These are phyloP conservation scores for Sporothrix euskadiensis DNA, from an alignment of 2,329 filamentous ascomycete genomes.

Conservation along the genomic window DNA sequence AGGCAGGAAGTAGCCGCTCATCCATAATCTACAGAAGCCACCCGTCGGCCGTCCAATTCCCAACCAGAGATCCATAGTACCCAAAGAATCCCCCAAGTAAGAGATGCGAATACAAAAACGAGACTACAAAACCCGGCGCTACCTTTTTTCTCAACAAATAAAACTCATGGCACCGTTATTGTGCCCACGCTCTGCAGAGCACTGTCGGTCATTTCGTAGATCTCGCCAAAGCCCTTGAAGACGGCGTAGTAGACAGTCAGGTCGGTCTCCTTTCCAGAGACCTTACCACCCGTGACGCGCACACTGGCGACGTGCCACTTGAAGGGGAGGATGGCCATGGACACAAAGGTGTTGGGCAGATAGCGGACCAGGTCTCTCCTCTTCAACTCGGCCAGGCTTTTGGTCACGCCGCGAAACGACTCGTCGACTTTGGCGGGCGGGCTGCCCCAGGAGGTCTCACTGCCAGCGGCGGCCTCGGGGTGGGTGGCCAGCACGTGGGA, in stretches of 20 bases:
- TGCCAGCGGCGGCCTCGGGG: background rate
- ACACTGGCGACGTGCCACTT: slow-evolving; percentile 22
- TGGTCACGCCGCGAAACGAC: slow-evolving; percentile 22
- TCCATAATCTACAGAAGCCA: no score
- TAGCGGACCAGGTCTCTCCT: slow-evolving; percentile 2
- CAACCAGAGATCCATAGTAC: background rate
- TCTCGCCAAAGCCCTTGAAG: slow-evolving; percentile 26
- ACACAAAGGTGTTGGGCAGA: slow-evolving; percentile 19
- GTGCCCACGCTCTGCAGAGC: slow-evolving; percentile 19
- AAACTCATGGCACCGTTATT: background rate
- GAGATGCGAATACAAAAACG: background rate
- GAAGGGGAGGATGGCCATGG: slow-evolving; percentile 7
- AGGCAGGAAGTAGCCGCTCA: background rate
- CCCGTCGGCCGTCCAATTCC: background rate
- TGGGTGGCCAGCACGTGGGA: slow-evolving; percentile 4
- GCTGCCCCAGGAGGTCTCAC: slow-evolving; percentile 2
- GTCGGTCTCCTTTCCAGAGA: slow-evolving; percentile 1
- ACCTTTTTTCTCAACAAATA: background rate
- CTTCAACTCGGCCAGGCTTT: slow-evolving; percentile 24
- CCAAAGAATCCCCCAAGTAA: background rate
- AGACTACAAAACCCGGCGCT: background rate
- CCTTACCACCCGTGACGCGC: background rate
- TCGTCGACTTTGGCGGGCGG: slow-evolving; percentile 21
- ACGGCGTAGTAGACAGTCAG: slow-evolving; percentile 20
- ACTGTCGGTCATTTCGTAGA: slow-evolving; percentile 24